Conservation (phyloP, 352 stramenopile species). For the Globisporangium splendens region DNA sequence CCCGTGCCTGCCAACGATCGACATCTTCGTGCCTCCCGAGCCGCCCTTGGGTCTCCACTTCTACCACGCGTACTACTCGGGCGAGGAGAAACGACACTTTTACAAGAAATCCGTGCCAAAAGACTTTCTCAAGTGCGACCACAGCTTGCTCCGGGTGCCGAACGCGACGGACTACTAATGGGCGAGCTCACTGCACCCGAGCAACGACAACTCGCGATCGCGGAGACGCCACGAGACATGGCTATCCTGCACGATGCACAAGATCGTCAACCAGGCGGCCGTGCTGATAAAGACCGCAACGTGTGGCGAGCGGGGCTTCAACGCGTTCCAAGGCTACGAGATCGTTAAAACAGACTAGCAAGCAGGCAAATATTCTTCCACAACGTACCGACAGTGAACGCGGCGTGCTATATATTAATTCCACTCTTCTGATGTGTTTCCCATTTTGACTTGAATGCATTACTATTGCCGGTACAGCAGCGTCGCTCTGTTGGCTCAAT, state of each 20-base stretch:
- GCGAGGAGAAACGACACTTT: constrained; percentile 4
- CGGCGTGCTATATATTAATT: no score
- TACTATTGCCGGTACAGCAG: no score
- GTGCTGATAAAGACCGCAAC: constrained; percentile 5
- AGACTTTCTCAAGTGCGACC: constrained; percentile 2
- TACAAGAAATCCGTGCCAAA: constrained; percentile 7
- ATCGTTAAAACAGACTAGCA: constrained; percentile 5
- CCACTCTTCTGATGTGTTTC: no score
- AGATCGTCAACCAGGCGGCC: constrained; percentile 7
- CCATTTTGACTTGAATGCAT: no score
- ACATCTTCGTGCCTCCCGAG: not conserved
- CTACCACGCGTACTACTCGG: constrained; percentile 5
- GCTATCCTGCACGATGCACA: constrained; percentile 9
- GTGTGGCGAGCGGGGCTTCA: not conserved
- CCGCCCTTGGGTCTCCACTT: constrained; percentile 3
- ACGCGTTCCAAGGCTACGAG: constrained; percentile 4
- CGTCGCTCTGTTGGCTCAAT: constrained; percentile 2
- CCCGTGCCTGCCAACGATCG: no score
- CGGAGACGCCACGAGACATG: constrained; percentile 5
- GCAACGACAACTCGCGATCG: constrained; percentile 1
- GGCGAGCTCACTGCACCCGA: not conserved
- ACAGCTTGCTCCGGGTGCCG: not conserved
- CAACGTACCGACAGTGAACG: no score
- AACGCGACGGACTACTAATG: constrained; percentile 2
- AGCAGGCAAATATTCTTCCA: not conserved